Base-by-base conservation (phyloP, 1,284 basidiomycete species). In the Ustilago bromivora region DNA sequence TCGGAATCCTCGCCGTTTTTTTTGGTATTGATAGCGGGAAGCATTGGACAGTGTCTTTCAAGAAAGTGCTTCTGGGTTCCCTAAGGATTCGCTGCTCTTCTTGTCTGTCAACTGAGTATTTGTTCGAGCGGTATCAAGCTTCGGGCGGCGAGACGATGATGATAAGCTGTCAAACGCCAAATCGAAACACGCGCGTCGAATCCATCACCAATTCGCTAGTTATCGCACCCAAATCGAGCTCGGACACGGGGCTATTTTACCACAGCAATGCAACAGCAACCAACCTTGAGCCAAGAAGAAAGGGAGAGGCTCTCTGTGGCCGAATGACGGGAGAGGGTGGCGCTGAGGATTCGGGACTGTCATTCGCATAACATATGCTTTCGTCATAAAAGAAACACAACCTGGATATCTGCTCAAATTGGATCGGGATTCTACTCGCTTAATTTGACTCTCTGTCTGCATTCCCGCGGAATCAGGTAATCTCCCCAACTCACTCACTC, bases 401-500 rank as follows among this genome's bases (percentile, higher is more conserved):
- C 31, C 23, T 32, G 49, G 49, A 51, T 31, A 51, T 51, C 31
- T 51, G 49, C 49, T 51, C 49, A 51, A 51, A 13, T 31, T 51
- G 12, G 9, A 49, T 49, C 15, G 4, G 15, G 2, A 40, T 12
- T 11, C n/a, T 51, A 19, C 46, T 28, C 19, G 5, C 47, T 51
- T 28, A 28, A 23, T 28, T 51, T n/a, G 2, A 32, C 13, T 36
- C 12, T 36, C 19, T 36, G n/a, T 32, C 13, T 31, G 13, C 47
- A 51, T 38, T 56, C 38, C 54, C 36, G 54, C n/a, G 36, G 54
- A 56, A 56, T 13, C 36, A 36, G 17, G 15, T 17, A 34, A 55
- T n/a, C 31, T n/a, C 15, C 51, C 34, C 41, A 41, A 5, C 40
- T 10, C 17, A 41, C 23, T 15, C 40, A 41, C 40, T 15, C 11